These are phyloP conservation scores for Nitzschia palea DNA, from an alignment of 108 stramenopile species.

Conservation along the genomic window DNA sequence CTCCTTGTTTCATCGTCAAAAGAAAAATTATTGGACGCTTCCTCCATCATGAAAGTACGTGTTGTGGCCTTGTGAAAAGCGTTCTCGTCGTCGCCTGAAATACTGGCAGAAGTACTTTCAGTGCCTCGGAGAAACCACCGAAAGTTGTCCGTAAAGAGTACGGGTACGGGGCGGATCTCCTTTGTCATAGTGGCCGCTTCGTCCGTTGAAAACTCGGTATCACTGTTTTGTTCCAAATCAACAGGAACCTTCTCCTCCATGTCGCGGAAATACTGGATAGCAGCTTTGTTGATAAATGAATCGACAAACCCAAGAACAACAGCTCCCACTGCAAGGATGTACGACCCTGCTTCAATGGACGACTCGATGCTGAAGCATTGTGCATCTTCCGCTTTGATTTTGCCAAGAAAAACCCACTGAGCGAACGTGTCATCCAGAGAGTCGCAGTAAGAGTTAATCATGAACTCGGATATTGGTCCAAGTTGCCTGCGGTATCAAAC, in stretches of 20 bases:
- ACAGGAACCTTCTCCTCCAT: background rate
- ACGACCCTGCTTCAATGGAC: conserved; percentile 55
- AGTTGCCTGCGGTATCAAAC: conserved; percentile 43
- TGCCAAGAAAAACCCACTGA: conserved; percentile 58
- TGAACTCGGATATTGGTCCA: conserved; percentile 63
- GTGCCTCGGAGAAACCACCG: conserved; percentile 35
- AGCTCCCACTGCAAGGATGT: conserved; percentile 55
- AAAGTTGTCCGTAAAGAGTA: conserved; percentile 51
- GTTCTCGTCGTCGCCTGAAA: too few relatives aligned
- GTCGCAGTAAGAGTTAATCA: conserved; percentile 74
- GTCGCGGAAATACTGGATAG: conserved; percentile 37
- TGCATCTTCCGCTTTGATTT: conserved; percentile 64
- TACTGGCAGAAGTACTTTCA: too few relatives aligned
- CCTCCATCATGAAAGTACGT: too few relatives aligned
- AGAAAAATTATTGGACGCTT: too few relatives aligned
- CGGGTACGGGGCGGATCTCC: conserved; percentile 40
- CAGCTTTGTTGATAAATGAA: conserved; percentile 44
- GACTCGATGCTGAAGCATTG: conserved; percentile 77
- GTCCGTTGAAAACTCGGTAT: conserved; percentile 21
- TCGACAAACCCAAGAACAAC: conserved; percentile 45
- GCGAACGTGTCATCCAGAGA: conserved; percentile 52
- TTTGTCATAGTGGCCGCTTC: conserved; percentile 21
- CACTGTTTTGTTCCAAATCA: background rate
- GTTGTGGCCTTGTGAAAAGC: too few relatives aligned
- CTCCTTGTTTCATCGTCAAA: too few relatives aligned